Conservation (phyloP, 495 filamentous ascomycete species). For the Penicillium alfredii region DNA sequence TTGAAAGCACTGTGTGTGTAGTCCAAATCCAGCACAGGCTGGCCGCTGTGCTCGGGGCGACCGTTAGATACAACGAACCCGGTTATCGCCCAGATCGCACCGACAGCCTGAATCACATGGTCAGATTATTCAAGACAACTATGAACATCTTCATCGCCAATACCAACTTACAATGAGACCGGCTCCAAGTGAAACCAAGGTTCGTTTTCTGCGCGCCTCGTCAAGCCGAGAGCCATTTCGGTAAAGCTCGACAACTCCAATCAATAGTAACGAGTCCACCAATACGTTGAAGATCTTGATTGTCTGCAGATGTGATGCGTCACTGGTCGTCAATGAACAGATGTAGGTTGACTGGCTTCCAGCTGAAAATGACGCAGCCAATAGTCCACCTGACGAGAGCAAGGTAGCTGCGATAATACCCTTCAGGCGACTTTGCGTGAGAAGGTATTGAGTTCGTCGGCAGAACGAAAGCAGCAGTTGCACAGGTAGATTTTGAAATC, state of each 20-base stretch:
- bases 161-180: constrained; percentile 33
- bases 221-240: constrained; percentile 13
- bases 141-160: neutral
- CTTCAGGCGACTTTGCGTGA: constrained; percentile 25
- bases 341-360: constrained; percentile 42
- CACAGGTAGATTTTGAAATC: constrained; percentile 12
- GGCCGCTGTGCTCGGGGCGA: constrained; percentile 22
- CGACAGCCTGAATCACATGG: constrained; percentile 21
- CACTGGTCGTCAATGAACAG: constrained; percentile 33
- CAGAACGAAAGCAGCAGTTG: constrained; percentile 16
- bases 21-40: constrained; percentile 25
- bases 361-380: constrained; percentile 20
- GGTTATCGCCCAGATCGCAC: constrained; percentile 26
- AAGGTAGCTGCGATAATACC: constrained; percentile 33
- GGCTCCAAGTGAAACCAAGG: constrained; percentile 28
- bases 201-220: constrained; percentile 22
- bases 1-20: constrained; percentile 33
- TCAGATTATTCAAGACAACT: constrained; percentile 4
- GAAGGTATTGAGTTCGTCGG: constrained; percentile 20
- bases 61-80: constrained; percentile 18
- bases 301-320: constrained; percentile 17
- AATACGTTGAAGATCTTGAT: constrained; percentile 24
- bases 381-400: constrained; percentile 26
- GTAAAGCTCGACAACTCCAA: constrained; percentile 28
- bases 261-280: constrained; percentile 33